phyloP scores from a whole-genome alignment of 2,329 filamentous ascomycete genomes.

The Acrocalymma vagum region DNA sequence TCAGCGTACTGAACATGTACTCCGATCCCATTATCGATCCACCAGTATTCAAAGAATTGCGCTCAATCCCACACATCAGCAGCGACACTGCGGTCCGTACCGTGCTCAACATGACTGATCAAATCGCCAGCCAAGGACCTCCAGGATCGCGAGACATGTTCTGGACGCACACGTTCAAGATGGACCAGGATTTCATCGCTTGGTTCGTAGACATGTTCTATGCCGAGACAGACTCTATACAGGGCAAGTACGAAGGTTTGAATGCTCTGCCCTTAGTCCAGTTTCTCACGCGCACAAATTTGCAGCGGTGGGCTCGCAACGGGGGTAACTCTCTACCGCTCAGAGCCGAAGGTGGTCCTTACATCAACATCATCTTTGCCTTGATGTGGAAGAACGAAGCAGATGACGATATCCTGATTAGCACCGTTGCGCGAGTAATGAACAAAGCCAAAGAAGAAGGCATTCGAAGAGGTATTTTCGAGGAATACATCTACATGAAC shows the following conservation, averaged over 20 bases:
- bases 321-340: constrained; percentile 32
- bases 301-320: constrained; percentile 18
- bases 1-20: constrained; percentile 8
- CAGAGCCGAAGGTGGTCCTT: constrained; percentile 20
- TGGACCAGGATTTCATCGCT: constrained; percentile 23
- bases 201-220: constrained; percentile 26
- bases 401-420: constrained; percentile 24
- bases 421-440: constrained; percentile 18
- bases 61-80: constrained; percentile 14
- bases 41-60: constrained; percentile 9
- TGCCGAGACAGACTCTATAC: constrained; percentile 17
- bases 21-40: constrained; percentile 8
- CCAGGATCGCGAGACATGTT: constrained; percentile 35
- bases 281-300: constrained; percentile 22
- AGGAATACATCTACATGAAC: constrained; percentile 55
- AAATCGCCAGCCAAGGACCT: constrained; percentile 44
- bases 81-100: constrained; percentile 17
- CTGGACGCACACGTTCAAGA: constrained; percentile 32
- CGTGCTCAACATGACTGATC: constrained; percentile 33
- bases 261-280: constrained; percentile 15
- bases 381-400: constrained; percentile 26
- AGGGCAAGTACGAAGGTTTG: constrained; percentile 11
- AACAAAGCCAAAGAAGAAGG: constrained; percentile 16
- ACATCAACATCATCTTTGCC: constrained; percentile 21
- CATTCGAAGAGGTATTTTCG: constrained; percentile 18